A percentile compares a stretch with the other conserved stretches of the same genome.
Conservation (phyloP, 2,329 filamentous ascomycete species). For the Sarocladium oryzae region DNA sequence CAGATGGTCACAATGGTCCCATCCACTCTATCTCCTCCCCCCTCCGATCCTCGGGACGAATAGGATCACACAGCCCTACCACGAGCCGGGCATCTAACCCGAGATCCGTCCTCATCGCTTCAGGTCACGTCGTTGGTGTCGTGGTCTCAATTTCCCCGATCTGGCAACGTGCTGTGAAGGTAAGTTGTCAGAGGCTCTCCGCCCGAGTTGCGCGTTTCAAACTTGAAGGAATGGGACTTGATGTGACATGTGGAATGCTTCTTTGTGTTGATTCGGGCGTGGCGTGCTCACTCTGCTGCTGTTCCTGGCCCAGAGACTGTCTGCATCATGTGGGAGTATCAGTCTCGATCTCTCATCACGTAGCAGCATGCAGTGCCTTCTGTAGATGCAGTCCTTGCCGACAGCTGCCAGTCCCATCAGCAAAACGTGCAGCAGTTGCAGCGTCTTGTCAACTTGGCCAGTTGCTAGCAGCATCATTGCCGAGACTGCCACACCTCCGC, state of each 20-base stretch:
- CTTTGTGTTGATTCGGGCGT: conserved; percentile 5
- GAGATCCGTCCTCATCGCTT: conserved; percentile 1
- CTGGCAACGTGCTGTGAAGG: conserved; percentile 3
- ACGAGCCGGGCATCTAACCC: conserved; percentile 1
- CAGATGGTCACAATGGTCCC: conserved; percentile 3
- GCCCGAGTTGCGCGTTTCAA: not conserved
- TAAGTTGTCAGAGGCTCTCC: conserved; percentile 6
- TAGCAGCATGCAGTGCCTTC: too few species aligned
- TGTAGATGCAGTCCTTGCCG: too few species aligned
- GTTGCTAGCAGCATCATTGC: not conserved
- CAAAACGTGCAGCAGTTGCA: too few species aligned
- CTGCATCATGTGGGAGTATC: not conserved
- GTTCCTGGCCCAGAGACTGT: not conserved
- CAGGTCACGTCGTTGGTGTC: not conserved
- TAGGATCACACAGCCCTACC: conserved; percentile 5
- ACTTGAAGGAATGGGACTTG: not conserved
- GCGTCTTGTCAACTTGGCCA: too few species aligned
- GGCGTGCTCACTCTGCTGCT: conserved; percentile 5
- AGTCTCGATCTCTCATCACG: not conserved
- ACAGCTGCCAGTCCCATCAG: too few species aligned
- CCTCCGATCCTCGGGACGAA: conserved; percentile 8
- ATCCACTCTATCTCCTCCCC: not conserved
- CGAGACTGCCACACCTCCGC: conserved; percentile 3
- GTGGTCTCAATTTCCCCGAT: not conserved
- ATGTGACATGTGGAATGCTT: not conserved